Base-by-base conservation (phyloP, 352 stramenopile genomes). In the Globisporangium canariense region DNA sequence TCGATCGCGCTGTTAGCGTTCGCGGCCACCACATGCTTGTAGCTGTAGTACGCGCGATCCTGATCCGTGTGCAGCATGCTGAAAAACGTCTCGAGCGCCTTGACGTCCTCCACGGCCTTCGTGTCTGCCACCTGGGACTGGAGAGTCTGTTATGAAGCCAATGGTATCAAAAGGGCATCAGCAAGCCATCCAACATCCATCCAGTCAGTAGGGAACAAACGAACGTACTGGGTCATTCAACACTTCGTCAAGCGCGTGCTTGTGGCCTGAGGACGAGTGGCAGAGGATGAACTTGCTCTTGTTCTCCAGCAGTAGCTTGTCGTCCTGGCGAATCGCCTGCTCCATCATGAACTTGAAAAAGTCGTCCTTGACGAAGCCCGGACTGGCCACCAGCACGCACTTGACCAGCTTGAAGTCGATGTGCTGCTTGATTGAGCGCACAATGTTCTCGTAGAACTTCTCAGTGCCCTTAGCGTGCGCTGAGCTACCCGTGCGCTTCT, bases 401-500 rank as follows among this genome's bases (percentile, higher is more conserved):
- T 99, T 99, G 69, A 99, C 86, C 38, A 98, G 91, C 64, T 90
- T 88, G 64, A 99, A 99, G 76, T 99, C 93, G 32, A 99, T 89
- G 75, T 99, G 92, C 65, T 95, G 86, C 60, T 98, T 81, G 68
- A 99, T 89, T 4, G 95, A 97, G 66, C 93, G 88, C 76, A 99
- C 97, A 43, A 99, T 88, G 53, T 96, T 96, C 66, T 98, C 90
- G 75, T 98, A 99, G 62, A 99, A 99, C 71, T 97, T 98, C 25
- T 93, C 79, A 10, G 94, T 88, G 2, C 91, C 89, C 77, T 99
- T 99, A 40, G 80, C 80, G 77, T 99, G 96, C 40, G 90, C 87
- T 18, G 88, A 89, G 58, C 75, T 98, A n/a, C 96, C 96, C 3
- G 96, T 94, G 58, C 96, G 83, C 78, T 99, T 99, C 71, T 98